Evolutionary conservation across 2,329 filamentous ascomycete species (phyloP), one percentile per base, ranked within the genome.

Genomic region (Magnaporthiopsis rhizophila): DNA sequence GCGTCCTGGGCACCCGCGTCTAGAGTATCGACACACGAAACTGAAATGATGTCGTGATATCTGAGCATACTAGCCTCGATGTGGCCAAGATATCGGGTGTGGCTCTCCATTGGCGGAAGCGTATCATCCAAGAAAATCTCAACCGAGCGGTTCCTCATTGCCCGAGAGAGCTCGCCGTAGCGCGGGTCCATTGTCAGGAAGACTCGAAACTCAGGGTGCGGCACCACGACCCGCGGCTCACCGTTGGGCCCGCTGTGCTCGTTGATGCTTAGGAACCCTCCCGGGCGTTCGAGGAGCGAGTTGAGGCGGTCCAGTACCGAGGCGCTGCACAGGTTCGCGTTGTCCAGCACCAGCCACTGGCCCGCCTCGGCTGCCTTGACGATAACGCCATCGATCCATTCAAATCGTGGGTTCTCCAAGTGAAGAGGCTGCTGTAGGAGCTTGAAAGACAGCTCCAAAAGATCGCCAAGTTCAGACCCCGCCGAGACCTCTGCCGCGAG

Each of bases 301-400:
- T 99, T 99, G 62, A 99, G 80, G 67, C 96, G 86, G 76, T 99
- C 95, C 12, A 99, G 83, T 1, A 99, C 95, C 8, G 94, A 97
- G 30, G 94, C 89, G 71, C 90, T 97, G 78, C 96, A 99, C 65
- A 99, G 83, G 72, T 99, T 99, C 66, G 96, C 95, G 75, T 99
- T 97, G 76, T 99, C 95, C 28, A 99, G 86, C 13, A 99, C 88
- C 24, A 99, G 81, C 95, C 95, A 99, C 66, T 92, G 85, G 18
- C 95, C 95, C 69, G 89, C 81, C 71, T 96, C 84, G 13, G 98
- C 81, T 58, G 95, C 94, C 70, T 92, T 89, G 61, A 98, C 89
- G 58, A 99, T 87, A 61, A 96, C 86, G 65, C 96, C 95, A 73
- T 99, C 94, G 2, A 96, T 86, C 95, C 95, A 99, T 74, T 97